Evolutionary conservation across 2,329 filamentous ascomycete genomes (phyloP), one percentile per base, ranked within the genome.

Genomic region (Tolypocladium sp.): DNA sequence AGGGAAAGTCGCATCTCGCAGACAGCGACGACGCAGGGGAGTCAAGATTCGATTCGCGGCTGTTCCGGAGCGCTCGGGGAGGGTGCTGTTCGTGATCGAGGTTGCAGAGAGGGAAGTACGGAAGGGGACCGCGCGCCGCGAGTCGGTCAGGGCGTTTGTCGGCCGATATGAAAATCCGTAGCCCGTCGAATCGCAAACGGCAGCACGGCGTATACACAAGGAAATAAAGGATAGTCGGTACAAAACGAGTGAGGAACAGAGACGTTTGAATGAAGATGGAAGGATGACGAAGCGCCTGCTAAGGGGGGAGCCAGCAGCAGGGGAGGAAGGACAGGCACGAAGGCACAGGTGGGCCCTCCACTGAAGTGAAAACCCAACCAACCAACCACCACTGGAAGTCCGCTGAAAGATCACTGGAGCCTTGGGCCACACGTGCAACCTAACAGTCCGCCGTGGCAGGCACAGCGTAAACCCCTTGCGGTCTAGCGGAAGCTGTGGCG

Each of bases 1-100:
- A 59, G 61, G 38, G 59, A 61, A 53, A 66, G 57, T 52, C 64
- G 66, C 66, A 68, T 68, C 22, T 57, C 61, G 40, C 33, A 30
- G 25, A 40, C 33, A 2, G 40, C 55, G 25, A 41, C 44, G 38
- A 40, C 30, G 30, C 49, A n/a, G 49, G 27, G 15, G 9, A 35
- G 20, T 35, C 17, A 3, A 35, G 33, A 8, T 13, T 22, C 27
- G 27, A 33, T 51, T n/a, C 46, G 46, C 49, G 27, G 49, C 20
- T 20, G 27, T 12, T 33, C 49, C 49, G 49, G 49, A 37, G 35
- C 35, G 35, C 35, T 15, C 12, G 35, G 35, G 35, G 35, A 15
- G 37, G 37, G 13, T 15, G 13, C 13, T 5, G 37, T 5, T 38
- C 12, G 37, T 38, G 13, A 38, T 15, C 15, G 37, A 52, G 30